phyloP scores from a whole-genome alignment of 1,139 yeast species.

The Magnusiomyces suaveolens region DNA sequence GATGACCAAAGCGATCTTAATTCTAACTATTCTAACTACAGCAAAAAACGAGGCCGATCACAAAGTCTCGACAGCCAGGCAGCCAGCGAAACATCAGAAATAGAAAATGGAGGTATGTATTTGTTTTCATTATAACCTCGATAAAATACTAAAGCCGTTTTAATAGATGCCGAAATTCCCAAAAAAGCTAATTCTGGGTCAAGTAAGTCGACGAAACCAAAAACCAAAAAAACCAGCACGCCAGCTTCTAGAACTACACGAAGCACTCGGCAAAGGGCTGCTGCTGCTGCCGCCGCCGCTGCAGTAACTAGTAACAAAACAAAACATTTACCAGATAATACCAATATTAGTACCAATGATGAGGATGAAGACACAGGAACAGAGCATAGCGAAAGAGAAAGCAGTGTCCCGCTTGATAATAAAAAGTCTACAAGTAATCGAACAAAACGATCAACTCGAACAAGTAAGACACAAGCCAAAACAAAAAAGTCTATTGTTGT shows the following conservation, averaged over 20 bases:
- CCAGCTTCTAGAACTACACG: constrained; percentile 9
- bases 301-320: constrained; percentile 4
- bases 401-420: constrained; percentile 7
- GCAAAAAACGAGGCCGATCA: constrained; percentile 7
- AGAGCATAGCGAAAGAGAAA: constrained; percentile 15
- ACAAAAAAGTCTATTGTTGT: constrained; percentile 8
- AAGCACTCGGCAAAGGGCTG: constrained; percentile 12
- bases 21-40: not conserved
- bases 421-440: constrained; percentile 13
- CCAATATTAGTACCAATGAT: constrained; percentile 4
- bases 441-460: constrained; percentile 13
- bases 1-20: not conserved
- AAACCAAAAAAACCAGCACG: constrained; percentile 10
- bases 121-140: not conserved
- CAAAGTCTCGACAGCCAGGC: constrained; percentile 5
- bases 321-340: not conserved
- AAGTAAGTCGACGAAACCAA: constrained; percentile 10
- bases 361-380: constrained; percentile 13
- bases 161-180: not conserved
- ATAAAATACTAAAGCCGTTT: too few relatives aligned
- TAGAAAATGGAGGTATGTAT: constrained; percentile 8
- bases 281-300: constrained; percentile 12
- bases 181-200: not conserved
- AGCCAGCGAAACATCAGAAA: constrained; percentile 5
- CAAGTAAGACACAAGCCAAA: constrained; percentile 13